A percentile compares a stretch with the other conserved stretches of the same genome.
phyloP scores from a whole-genome alignment of 2,329 filamentous ascomycete genomes.

The Neoarthrinium moseri region DNA sequence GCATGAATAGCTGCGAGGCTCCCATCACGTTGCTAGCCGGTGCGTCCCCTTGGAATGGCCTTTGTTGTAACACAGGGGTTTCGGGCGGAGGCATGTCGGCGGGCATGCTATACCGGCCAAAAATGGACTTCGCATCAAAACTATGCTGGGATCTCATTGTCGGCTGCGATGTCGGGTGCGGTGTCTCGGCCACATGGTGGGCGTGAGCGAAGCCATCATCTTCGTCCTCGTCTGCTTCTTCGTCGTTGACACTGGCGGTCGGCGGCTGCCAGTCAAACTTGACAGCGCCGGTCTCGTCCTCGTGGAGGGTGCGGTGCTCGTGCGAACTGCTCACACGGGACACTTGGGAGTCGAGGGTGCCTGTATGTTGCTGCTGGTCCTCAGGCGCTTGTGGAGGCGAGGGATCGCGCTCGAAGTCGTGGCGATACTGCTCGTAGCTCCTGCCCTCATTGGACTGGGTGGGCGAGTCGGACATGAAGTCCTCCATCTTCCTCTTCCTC shows the following conservation, averaged over 20 bases:
- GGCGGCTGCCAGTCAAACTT: slow-evolving; percentile 12
- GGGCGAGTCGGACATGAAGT: slow-evolving; percentile 44
- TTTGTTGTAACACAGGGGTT: slow-evolving; percentile 48
- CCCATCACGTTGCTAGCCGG: slow-evolving; percentile 32
- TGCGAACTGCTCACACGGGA: slow-evolving; percentile 21
- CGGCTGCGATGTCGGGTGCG: not conserved
- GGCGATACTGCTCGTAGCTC: slow-evolving; percentile 48
- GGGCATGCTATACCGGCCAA: slow-evolving; percentile 7
- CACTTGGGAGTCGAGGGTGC: slow-evolving; percentile 19
- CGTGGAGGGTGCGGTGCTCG: slow-evolving; percentile 35
- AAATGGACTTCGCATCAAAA: not conserved
- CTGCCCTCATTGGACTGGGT: slow-evolving; percentile 57
- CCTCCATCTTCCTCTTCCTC: slow-evolving; percentile 36
- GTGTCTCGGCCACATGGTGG: not conserved
- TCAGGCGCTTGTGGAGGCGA: slow-evolving; percentile 17
- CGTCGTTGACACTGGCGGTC: not conserved
- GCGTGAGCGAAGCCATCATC: no score
- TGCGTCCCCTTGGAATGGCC: slow-evolving; percentile 36
- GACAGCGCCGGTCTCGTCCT: slow-evolving; percentile 47
- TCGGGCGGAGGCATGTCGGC: slow-evolving; percentile 36
- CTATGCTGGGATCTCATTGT: not conserved
- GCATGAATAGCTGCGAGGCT: slow-evolving; percentile 53
- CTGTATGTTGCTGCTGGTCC: slow-evolving; percentile 23
- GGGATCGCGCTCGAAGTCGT: slow-evolving; percentile 11
- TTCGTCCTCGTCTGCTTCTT: slow-evolving; percentile 3